phyloP scores from a whole-genome alignment of 2,329 filamentous ascomycete species.

The Aspergillus pseudotamarii region DNA sequence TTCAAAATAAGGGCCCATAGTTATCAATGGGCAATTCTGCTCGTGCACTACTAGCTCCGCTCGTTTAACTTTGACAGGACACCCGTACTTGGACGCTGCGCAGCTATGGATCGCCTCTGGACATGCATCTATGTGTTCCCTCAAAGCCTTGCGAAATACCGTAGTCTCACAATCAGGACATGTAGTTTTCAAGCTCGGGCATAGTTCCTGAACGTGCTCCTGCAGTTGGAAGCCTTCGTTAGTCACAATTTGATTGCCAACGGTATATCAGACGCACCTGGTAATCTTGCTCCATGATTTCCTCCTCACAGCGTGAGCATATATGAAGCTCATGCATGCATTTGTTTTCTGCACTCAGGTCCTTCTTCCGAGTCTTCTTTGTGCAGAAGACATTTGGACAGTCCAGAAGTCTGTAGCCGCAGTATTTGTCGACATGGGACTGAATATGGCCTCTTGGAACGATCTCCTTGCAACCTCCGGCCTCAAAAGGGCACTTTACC shows the following conservation, averaged over 20 bases:
- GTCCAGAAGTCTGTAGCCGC: conserved; percentile 56
- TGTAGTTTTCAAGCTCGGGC: conserved; percentile 37
- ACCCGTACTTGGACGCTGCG: conserved; percentile 47
- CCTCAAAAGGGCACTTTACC: conserved; percentile 61
- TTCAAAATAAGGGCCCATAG: conserved; percentile 49
- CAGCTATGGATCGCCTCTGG: conserved; percentile 41
- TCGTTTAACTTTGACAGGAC: conserved; percentile 40
- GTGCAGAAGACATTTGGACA: conserved; percentile 56
- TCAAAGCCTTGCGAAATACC: conserved; percentile 35
- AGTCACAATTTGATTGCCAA: conserved; percentile 7
- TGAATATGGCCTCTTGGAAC: conserved; percentile 60
- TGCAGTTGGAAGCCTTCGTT: conserved; percentile 16
- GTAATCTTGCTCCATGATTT: conserved; percentile 58
- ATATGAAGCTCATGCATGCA: conserved; percentile 58
- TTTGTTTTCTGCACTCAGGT: conserved; percentile 50
- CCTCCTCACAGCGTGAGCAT: conserved; percentile 57
- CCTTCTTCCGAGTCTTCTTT: conserved; percentile 57
- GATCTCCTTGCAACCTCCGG: conserved; percentile 56
- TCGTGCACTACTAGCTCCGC: conserved; percentile 48
- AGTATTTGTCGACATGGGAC: conserved; percentile 64
- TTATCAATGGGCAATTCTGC: conserved; percentile 54
- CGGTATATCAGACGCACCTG: conserved; percentile 41
- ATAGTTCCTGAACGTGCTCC: conserved; percentile 42
- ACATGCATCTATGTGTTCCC: conserved; percentile 42
- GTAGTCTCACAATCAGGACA: conserved; percentile 42